A percentile compares a stretch with the other conserved stretches of the same genome.
Evolutionary conservation across 345 rosid species (phyloP).

Genomic region (Corymbia maculata): DNA sequence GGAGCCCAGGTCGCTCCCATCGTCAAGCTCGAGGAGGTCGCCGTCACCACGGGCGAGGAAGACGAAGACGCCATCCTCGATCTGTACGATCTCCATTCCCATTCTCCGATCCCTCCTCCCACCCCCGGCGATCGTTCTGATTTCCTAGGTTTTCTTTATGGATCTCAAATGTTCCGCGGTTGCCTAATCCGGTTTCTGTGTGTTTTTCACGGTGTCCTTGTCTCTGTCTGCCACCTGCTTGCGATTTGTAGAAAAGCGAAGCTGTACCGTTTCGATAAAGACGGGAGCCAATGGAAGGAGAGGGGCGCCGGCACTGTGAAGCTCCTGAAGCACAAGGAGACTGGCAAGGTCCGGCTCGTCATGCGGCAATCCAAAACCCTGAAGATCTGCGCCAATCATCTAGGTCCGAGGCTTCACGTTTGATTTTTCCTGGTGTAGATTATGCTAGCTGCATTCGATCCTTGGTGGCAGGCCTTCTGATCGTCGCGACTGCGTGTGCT

Average conservation of each 20-base stretch:
- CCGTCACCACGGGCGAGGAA: constrained; percentile 87
- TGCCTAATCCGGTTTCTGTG: too few species aligned
- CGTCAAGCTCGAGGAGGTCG: constrained; percentile 73
- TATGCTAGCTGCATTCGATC: not conserved
- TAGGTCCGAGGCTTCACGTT: constrained; percentile 26
- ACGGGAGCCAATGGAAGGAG: constrained; percentile 86
- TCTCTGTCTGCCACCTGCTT: rapidly evolving
- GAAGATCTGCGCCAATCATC: constrained; percentile 98
- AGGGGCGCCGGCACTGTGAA: constrained; percentile 90
- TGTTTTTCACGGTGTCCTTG: rapidly evolving
- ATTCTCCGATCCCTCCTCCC: not conserved
- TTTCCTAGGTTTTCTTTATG: not conserved
- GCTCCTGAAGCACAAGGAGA: constrained; percentile 70
- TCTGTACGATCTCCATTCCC: constrained; percentile 31
- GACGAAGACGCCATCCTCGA: constrained; percentile 74
- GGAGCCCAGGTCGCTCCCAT: constrained; percentile 96
- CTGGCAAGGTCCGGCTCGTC: constrained; percentile 77
- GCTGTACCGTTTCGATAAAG: constrained; percentile 77
- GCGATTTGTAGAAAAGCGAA: constrained; percentile 57
- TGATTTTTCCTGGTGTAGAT: not conserved
- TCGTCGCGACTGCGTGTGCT: constrained; percentile 14
- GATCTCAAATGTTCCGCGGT: not conserved
- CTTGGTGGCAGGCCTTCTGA: not conserved
- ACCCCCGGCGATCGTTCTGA: not conserved
- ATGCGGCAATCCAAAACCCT: constrained; percentile 92